Evolutionary conservation across 2,329 filamentous ascomycete species (phyloP).

Genomic region (Trichoderma breve): DNA sequence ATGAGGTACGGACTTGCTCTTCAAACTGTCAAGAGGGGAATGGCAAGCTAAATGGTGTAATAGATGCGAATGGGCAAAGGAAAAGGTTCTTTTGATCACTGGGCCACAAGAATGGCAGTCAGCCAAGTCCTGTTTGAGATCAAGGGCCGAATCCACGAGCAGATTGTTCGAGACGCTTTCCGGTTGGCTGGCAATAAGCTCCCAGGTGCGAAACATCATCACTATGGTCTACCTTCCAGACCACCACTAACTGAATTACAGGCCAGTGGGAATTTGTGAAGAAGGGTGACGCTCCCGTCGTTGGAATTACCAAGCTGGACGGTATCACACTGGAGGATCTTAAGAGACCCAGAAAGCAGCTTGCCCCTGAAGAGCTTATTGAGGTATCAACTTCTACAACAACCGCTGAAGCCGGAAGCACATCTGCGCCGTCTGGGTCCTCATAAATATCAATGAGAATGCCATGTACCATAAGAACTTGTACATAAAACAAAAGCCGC

Average conservation of each 20-base stretch:
- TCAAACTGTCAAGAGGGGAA: background rate
- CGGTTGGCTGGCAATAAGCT: constrained; percentile 91
- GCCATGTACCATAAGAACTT: constrained; percentile 21
- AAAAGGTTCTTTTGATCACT: constrained; percentile 96
- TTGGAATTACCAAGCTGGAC: constrained; percentile 88
- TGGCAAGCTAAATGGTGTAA: background rate
- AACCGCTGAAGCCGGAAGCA: constrained; percentile 34
- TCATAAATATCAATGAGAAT: constrained; percentile 22
- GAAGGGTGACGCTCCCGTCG: constrained; percentile 84
- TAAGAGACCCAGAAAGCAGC: constrained; percentile 71
- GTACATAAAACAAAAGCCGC: constrained; percentile 28
- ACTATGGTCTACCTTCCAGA: background rate
- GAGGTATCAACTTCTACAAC: constrained; percentile 35
- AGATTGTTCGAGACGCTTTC: constrained; percentile 90
- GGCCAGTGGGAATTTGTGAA: constrained; percentile 90
- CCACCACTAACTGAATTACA: constrained; percentile 34
- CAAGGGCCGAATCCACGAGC: constrained; percentile 89
- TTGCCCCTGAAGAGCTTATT: constrained; percentile 47
- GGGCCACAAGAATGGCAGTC: constrained; percentile 85
- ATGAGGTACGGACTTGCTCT: constrained; percentile 62
- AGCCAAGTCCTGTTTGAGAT: constrained; percentile 92
- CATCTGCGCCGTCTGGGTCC: constrained; percentile 34
- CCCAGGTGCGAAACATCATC: constrained; percentile 61
- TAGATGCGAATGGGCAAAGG: constrained; percentile 97
- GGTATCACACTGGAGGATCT: constrained; percentile 80